Base-by-base conservation (phyloP, 768 basidiomycete genomes). In the Pleurotus eryngii region DNA sequence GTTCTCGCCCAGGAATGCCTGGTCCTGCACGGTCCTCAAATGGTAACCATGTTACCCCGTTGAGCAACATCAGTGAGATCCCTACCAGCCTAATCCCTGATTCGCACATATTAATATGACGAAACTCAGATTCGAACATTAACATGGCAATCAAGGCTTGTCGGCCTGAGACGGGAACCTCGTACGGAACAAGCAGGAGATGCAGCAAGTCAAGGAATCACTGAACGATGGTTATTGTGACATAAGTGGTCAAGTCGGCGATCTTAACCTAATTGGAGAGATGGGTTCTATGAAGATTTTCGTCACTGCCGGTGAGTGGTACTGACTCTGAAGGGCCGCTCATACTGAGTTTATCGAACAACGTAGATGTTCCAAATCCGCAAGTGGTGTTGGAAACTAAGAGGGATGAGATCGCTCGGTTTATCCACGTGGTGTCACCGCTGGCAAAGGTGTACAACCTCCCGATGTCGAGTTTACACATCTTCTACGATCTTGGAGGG, bases 141-240 rank as follows among this genome's bases (percentile, higher is more conserved):
- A 79, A 86, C 27, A 80, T 84, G 75, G 89, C 89, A 8, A 79
- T 90, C 60, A 81, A 76, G 54, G 89, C 87, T 1, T 94, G 91
- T 64, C 79, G 81, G 48, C 80, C 82, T 4, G 91, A 94, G 70
- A 80, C 20, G 77, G 78, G 5, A 77, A 82, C 50, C 64, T 89
- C 14, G 65, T 94, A 8, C 76, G 76, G 49, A 90, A 89, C 65
- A 72, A 83, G 46, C 76, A 86, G 65, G 76, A 83, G 42, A 87
- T 92, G 86, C 81, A 82, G 58, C 74, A 78, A 48, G 81, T 95
- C 30, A 87, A 82, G 61, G 90, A 92, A 65, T 84, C 84, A 6
- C 65, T 89, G n/a, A 77, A 90, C 60, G 89, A 91, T 60, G 87
- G 89, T 2, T 94, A 93, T 64, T 93, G 92, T 61, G 92, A 94